phyloP scores from a whole-genome alignment of 139 green algal species.

The Coelastrella sp. region DNA sequence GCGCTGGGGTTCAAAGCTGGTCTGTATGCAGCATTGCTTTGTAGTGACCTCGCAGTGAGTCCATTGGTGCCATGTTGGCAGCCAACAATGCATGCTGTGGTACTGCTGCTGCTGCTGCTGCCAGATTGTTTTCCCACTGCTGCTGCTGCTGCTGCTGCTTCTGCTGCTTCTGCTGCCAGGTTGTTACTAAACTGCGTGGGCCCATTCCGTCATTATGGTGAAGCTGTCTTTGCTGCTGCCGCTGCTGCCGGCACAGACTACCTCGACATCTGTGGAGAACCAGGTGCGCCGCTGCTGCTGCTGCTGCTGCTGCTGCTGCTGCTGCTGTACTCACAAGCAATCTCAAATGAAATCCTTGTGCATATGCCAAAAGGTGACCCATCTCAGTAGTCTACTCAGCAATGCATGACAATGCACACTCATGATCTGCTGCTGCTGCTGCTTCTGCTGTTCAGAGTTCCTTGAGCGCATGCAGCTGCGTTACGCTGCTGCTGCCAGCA shows the following conservation, averaged over 20 bases:
- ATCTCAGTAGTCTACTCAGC: too few relatives aligned
- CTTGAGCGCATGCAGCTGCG: slow-evolving; percentile 75
- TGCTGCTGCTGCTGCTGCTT: neutral
- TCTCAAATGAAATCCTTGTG: too few relatives aligned
- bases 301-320: neutral
- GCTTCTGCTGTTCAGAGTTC: slow-evolving; percentile 66
- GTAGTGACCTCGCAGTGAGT: too few relatives aligned
- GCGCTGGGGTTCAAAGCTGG: too few relatives aligned
- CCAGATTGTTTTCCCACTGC: neutral
- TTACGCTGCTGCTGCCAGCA: slow-evolving; percentile 54
- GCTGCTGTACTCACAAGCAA: neutral
- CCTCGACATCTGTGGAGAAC: slow-evolving; percentile 79
- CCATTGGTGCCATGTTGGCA: too few relatives aligned
- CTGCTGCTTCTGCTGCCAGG: slow-evolving; percentile 40
- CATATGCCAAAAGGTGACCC: too few relatives aligned
- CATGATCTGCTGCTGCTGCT: neutral
- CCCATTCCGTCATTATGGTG: slow-evolving; percentile 70
- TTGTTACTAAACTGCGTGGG: slow-evolving; percentile 77
- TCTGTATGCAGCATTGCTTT: too few relatives aligned
- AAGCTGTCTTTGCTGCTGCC: slow-evolving; percentile 69
- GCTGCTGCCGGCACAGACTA: slow-evolving; percentile 70
- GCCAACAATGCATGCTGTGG: neutral
- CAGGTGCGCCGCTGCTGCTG: slow-evolving; percentile 55
- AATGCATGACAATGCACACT: too few relatives aligned
- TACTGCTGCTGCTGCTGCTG: neutral